Evolutionary conservation across 1,284 basidiomycete species (phyloP).

Genomic region (Rhodotorula mucilaginosa): DNA sequence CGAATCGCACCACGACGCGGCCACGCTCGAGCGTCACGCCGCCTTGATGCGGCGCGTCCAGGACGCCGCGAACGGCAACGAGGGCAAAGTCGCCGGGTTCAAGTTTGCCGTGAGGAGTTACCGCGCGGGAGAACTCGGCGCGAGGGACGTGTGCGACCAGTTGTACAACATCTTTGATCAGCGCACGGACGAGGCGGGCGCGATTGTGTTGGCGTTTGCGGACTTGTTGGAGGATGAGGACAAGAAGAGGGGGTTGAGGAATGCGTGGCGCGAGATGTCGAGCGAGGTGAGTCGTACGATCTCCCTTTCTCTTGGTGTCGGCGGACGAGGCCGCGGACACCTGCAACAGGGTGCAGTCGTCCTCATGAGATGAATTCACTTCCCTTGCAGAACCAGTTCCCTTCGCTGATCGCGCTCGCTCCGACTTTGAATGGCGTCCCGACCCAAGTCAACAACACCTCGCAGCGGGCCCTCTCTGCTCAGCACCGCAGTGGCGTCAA

Average conservation of each 20-base stretch:
- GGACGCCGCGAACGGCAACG: conserved; percentile 66
- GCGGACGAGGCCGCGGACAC: neutral
- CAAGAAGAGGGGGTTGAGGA: conserved; percentile 70
- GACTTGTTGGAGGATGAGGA: conserved; percentile 80
- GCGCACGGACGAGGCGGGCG: conserved; percentile 70
- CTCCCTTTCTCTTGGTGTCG: conserved; percentile 1
- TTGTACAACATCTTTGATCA: conserved; percentile 79
- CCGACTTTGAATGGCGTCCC: conserved; percentile 29
- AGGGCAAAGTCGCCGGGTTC: conserved; percentile 70
- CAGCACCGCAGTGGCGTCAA: conserved; percentile 23
- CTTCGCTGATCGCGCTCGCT: conserved; percentile 27
- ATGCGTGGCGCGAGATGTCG: conserved; percentile 78
- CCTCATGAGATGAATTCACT: conserved; percentile 8
- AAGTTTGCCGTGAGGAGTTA: conserved; percentile 78
- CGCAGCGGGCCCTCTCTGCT: conserved; percentile 21
- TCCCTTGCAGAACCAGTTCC: conserved; percentile 33
- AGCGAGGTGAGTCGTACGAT: conserved; percentile 61
- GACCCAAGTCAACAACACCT: conserved; percentile 16
- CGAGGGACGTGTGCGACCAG: conserved; percentile 80
- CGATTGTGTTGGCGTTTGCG: conserved; percentile 72
- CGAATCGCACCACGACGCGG: neutral
- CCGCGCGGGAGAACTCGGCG: conserved; percentile 71
- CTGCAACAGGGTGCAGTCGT: too few species aligned
- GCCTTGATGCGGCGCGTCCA: conserved; percentile 68
- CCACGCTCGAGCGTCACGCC: conserved; percentile 53